These are phyloP conservation scores for Exophiala dermatitidis DNA, from an alignment of 2,329 filamentous ascomycete species.

Conservation along the genomic window DNA sequence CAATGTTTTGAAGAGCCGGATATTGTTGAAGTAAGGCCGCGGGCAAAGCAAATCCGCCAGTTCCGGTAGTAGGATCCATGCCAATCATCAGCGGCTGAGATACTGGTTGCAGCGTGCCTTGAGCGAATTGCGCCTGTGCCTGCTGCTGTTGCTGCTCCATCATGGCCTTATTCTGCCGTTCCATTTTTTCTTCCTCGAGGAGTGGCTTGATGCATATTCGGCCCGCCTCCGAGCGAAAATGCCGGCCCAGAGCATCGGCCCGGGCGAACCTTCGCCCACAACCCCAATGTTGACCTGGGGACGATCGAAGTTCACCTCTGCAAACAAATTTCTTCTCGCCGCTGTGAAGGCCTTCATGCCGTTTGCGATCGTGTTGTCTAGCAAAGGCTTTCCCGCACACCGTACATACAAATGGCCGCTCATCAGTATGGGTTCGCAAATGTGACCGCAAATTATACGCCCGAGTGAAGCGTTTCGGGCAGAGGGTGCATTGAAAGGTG, in stretches of 20 bases:
- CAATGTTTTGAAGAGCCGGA: constrained; percentile 81
- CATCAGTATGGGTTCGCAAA: constrained; percentile 90
- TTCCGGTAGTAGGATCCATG: constrained; percentile 49
- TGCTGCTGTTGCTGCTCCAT: constrained; percentile 59
- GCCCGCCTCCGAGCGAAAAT: constrained; percentile 92
- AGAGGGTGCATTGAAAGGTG: constrained; percentile 89
- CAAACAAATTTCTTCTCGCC: constrained; percentile 99
- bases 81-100: constrained; percentile 56
- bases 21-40: constrained; percentile 85
- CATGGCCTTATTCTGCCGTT: constrained; percentile 67
- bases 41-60: constrained; percentile 62
- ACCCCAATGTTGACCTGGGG: constrained; percentile 73
- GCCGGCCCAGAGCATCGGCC: constrained; percentile 85
- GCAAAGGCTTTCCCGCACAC: constrained; percentile 97
- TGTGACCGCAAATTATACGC: constrained; percentile 96
- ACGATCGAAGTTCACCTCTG: constrained; percentile 70
- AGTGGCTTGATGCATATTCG: constrained; percentile 96
- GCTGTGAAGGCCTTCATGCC: constrained; percentile 90
- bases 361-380: constrained; percentile 92
- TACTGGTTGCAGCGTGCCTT: constrained; percentile 43
- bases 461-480: constrained; percentile 90
- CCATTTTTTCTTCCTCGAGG: constrained; percentile 83
- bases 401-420: constrained; percentile 93
- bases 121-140: constrained; percentile 51
- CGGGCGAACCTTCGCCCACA: constrained; percentile 89